Conservation (phyloP, 129 eudicot genomes). For the Apium graveolens region DNA sequence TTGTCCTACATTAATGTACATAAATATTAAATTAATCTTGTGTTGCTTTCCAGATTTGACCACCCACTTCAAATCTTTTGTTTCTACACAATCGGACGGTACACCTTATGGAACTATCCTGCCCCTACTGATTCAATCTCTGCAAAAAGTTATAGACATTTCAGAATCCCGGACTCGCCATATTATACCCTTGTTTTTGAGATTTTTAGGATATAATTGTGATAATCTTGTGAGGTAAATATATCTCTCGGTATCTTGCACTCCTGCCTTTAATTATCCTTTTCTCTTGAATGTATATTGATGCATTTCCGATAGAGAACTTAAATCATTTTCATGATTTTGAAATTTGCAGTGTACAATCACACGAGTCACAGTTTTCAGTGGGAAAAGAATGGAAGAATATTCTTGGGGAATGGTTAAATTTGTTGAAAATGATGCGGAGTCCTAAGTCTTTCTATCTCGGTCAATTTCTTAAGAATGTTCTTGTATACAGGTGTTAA, state of each 20-base stretch:
- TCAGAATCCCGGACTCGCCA: conserved; percentile 60
- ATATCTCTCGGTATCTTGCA: conserved; percentile 3
- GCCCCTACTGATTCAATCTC: conserved; percentile 60
- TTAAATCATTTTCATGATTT: neutral
- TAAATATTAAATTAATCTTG: neutral
- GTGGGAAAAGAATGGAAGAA: conserved; percentile 73
- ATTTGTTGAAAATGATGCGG: conserved; percentile 51
- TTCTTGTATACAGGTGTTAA: conserved; percentile 62
- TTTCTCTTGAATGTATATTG: neutral
- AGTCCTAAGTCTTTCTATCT: conserved; percentile 57
- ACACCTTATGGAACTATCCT: conserved; percentile 48
- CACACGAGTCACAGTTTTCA: conserved; percentile 23
- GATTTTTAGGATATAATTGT: conserved; percentile 61
- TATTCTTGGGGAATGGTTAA: conserved; percentile 77
- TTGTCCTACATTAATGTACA: neutral
- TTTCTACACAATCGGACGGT: conserved; percentile 33
- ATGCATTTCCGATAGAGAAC: neutral
- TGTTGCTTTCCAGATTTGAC: conserved; percentile 49
- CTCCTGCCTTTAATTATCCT: neutral
- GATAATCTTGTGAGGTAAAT: conserved; percentile 43
- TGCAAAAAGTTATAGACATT: conserved; percentile 55
- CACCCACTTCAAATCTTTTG: conserved; percentile 35
- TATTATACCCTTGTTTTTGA: conserved; percentile 66
- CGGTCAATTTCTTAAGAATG: conserved; percentile 61
- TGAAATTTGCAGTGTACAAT: conserved; percentile 48